Conservation (phyloP, 2,329 filamentous ascomycete genomes). For the Fusarium illudens region DNA sequence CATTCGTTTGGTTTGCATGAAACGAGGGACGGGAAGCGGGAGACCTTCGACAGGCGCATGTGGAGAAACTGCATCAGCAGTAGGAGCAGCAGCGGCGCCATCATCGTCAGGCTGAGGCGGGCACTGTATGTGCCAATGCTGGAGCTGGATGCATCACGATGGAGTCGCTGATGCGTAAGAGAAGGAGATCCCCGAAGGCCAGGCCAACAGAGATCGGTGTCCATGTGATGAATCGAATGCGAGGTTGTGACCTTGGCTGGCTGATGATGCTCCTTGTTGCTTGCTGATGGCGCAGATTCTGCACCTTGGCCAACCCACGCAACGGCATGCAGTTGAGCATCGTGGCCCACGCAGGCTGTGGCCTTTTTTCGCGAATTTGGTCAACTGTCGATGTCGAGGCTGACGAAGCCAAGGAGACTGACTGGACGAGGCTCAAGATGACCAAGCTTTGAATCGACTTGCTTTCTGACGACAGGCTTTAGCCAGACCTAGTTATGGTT, state of each 20-base stretch:
- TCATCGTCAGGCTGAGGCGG: neutral
- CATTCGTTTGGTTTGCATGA: slow-evolving; percentile 26
- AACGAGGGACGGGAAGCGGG: slow-evolving; percentile 20
- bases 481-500: neutral
- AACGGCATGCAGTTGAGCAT: neutral
- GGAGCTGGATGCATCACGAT: slow-evolving; percentile 18
- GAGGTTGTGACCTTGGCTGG: neutral
- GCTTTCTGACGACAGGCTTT: neutral
- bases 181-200: slow-evolving; percentile 3
- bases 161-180: slow-evolving; percentile 26
- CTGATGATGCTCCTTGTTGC: neutral
- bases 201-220: slow-evolving; percentile 9
- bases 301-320: neutral
- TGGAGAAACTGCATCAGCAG: slow-evolving; percentile 18
- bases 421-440: neutral
- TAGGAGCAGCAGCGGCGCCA: neutral
- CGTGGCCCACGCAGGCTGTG: neutral
- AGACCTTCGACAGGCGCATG: slow-evolving; percentile 35
- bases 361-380: neutral
- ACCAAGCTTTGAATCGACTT: neutral
- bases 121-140: slow-evolving; percentile 15
- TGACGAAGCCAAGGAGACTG: neutral
- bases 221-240: slow-evolving; percentile 17
- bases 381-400: neutral
- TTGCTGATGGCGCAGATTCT: slow-evolving; percentile 2